Conservation (phyloP, 495 filamentous ascomycete genomes). For the Penicillium bialowiezense region DNA sequence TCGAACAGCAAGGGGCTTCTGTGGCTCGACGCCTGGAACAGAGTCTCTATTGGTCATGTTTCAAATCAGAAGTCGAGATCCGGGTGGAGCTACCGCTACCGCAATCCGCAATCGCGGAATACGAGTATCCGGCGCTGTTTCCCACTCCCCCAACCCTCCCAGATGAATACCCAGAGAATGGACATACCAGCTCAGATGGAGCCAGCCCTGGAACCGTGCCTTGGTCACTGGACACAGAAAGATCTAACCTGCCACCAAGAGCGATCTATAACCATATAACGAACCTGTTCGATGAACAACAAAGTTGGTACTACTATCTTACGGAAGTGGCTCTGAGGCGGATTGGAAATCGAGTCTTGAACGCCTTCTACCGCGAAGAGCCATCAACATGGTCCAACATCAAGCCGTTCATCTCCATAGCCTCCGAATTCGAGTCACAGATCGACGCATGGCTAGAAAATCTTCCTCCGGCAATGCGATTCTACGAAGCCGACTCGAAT, state of each 20-base stretch:
- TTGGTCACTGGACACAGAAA: neutral
- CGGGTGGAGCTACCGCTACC: conserved; percentile 21
- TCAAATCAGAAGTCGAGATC: conserved; percentile 32
- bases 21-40: conserved; percentile 14
- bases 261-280: neutral
- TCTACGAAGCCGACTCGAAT: neutral
- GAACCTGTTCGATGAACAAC: conserved; percentile 3
- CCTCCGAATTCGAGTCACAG: conserved; percentile 7
- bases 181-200: conserved; percentile 15
- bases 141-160: conserved; percentile 18
- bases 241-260: neutral
- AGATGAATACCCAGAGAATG: neutral
- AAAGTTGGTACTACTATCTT: conserved; percentile 35
- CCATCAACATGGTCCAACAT: conserved; percentile 6
- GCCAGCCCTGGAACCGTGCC: neutral
- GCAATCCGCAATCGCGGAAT: conserved; percentile 11
- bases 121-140: conserved; percentile 22
- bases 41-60: conserved; percentile 31
- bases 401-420: conserved; percentile 7
- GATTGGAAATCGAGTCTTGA: conserved; percentile 13
- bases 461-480: conserved; percentile 7
- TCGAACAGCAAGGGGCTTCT: neutral
- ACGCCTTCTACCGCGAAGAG: conserved; percentile 5
- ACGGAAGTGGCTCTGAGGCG: conserved; percentile 31
- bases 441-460: conserved; percentile 6